Evolutionary conservation across 495 filamentous ascomycete species (phyloP).

Genomic region (Tricharina praecox): DNA sequence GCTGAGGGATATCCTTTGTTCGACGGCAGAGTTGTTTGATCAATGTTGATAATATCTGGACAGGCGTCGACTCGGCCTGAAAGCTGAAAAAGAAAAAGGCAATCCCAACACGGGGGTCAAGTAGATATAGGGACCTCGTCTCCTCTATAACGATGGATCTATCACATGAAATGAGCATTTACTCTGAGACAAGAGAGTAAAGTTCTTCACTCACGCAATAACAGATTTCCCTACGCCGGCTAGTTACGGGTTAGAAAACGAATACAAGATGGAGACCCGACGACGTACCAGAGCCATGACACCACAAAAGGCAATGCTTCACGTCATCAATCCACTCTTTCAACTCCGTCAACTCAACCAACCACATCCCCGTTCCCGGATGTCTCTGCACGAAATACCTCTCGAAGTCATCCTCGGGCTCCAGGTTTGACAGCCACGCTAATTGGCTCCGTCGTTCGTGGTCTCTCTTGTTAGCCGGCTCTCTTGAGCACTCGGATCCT

Average conservation of each 20-base stretch:
- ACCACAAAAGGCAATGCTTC: constrained; percentile 5
- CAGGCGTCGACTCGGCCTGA: background rate
- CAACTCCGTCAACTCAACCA: constrained; percentile 1
- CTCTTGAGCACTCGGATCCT: too few species aligned
- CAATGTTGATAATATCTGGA: background rate
- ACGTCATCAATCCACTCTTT: background rate
- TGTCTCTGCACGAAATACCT: constrained; percentile 3
- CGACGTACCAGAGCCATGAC: constrained; percentile 1
- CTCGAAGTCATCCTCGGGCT: constrained; percentile 1
- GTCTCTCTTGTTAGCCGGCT: too few species aligned
- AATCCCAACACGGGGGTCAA: background rate
- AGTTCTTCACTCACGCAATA: background rate
- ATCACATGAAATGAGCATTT: background rate
- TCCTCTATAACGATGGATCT: background rate
- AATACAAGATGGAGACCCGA: background rate
- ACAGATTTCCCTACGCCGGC: background rate
- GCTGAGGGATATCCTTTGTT: background rate
- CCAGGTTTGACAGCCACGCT: background rate
- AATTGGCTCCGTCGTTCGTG: background rate
- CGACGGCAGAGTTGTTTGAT: background rate
- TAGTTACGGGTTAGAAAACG: background rate
- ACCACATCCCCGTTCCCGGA: constrained; percentile 3
- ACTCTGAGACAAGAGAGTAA: background rate
- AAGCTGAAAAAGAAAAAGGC: background rate
- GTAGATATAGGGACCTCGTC: background rate